Evolutionary conservation across 371 early-diverging fungal species (phyloP), one percentile per base, ranked within the genome.

Genomic region (Rhizopus sp.): DNA sequence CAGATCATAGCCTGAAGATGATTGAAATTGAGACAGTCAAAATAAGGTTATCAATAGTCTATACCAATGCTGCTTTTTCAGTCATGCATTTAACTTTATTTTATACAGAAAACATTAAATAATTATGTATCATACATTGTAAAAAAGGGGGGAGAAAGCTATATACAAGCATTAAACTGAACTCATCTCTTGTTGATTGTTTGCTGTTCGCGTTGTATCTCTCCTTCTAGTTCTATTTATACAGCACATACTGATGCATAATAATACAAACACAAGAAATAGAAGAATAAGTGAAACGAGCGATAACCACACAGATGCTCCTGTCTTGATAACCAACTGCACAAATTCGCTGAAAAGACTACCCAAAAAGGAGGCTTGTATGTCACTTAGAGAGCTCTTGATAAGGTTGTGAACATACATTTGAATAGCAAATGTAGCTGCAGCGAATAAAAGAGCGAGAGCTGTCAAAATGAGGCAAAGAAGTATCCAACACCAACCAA

Each of bases 261-360:
- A 48, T 8, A 64, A 35, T 3, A 50, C 40, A 39, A 53, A 52
- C 5, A 52, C 64, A n/a, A 69, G 39, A 17, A 69, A 52, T 0
- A 69, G 39, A 1, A 38, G 44, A 39, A 61, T 57, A 33, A 59
- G 42, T 7, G 65, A 61, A 10, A 55, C 65, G 7, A 69, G 30
- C 1, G 65, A 62, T 42, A 69, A 40, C 69, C 69, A 69, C 8
- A 58, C 42, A 1, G 69, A 61, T 5, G 62, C 41, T 9, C 69
- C 69, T 2, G 29, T 35, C 10, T 45, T 38, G 12, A 55, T 48
- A 1, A 17, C 16, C 1, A 64, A 4, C 0, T 12, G 30, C 4
- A 64, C 64, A 8, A 59, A 10, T 13, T 55, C 12, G 16, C 45
- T 42, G 23, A 64, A 40, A 6, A 55, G 7, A 1, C 52, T 42